These are phyloP conservation scores for Nemania serpens DNA, from an alignment of 2,329 filamentous ascomycete genomes.

Conservation along the genomic window DNA sequence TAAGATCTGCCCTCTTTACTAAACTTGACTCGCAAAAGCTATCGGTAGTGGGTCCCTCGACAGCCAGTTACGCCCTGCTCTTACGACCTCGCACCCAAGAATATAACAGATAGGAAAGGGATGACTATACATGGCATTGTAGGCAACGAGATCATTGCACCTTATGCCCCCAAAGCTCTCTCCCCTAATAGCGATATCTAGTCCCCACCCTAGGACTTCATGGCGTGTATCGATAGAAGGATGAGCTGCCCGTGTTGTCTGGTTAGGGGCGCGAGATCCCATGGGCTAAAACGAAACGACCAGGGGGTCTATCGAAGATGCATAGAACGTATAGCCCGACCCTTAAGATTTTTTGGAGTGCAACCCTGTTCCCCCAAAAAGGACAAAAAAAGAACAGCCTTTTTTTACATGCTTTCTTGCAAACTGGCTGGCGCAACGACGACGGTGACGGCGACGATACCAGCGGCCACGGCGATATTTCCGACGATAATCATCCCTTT, in stretches of 20 bases:
- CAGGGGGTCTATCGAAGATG: not conserved
- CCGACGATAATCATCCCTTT: not conserved
- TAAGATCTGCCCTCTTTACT: not conserved
- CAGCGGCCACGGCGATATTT: not conserved
- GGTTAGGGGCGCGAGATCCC: slow-evolving; percentile 1
- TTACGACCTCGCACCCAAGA: not conserved
- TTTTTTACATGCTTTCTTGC: slow-evolving; percentile 1
- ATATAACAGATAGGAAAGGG: not conserved
- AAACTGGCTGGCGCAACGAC: not conserved
- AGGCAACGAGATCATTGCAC: not conserved
- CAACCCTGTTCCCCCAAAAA: slow-evolving; percentile 7
- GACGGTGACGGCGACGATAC: not conserved
- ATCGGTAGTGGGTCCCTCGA: not conserved
- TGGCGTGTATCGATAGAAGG: slow-evolving; percentile 9
- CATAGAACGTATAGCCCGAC: not conserved
- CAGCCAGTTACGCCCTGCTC: not conserved
- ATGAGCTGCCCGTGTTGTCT: not conserved
- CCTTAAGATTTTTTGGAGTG: not conserved
- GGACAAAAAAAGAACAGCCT: slow-evolving; percentile 2
- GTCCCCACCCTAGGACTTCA: slow-evolving; percentile 20
- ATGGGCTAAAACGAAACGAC: not conserved
- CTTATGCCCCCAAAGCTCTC: not conserved
- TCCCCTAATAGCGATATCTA: not conserved
- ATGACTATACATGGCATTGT: slow-evolving; percentile 8
- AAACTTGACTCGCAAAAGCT: slow-evolving; percentile 8